Conservation (phyloP, 345 rosid species). For the Populus euphratica region DNA sequence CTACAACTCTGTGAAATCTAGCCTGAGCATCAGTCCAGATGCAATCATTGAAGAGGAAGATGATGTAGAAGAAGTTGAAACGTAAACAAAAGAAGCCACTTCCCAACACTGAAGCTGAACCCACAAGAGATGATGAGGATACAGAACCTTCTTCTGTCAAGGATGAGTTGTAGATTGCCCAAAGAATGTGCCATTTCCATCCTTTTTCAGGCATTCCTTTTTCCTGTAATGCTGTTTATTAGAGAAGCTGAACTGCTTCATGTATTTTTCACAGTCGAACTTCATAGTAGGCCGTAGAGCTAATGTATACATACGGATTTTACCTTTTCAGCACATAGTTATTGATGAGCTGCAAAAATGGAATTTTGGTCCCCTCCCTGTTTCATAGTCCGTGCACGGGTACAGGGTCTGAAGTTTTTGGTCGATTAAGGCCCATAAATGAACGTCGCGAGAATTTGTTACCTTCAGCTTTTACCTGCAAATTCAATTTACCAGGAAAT, state of each 20-base stretch:
- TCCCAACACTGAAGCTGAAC: slow-evolving; percentile 28
- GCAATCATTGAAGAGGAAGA: slow-evolving; percentile 76
- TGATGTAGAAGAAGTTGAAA: slow-evolving; percentile 53
- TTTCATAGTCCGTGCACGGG: background rate
- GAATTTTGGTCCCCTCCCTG: background rate
- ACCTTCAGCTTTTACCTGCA: background rate
- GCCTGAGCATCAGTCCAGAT: slow-evolving; percentile 72
- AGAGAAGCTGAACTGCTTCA: slow-evolving; percentile 1
- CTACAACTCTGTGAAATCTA: slow-evolving; percentile 67
- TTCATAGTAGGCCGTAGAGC: slow-evolving; percentile 11
- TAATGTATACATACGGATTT: slow-evolving; percentile 21
- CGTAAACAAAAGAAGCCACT: slow-evolving; percentile 34
- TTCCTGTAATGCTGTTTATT: background rate
- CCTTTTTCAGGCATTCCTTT: background rate
- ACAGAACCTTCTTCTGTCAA: slow-evolving; percentile 32
- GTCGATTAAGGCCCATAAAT: background rate
- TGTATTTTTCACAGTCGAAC: slow-evolving; percentile 11
- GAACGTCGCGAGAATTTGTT: background rate
- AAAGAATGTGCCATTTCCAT: background rate
- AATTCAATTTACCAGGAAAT: background rate
- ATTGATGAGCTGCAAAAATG: background rate
- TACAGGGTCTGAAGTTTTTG: background rate
- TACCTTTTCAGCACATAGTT: slow-evolving; percentile 11
- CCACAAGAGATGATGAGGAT: slow-evolving; percentile 22
- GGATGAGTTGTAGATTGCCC: slow-evolving; percentile 50